These are phyloP conservation scores for Leptodontidium sp. DNA, from an alignment of 2,329 filamentous ascomycete species.

Conservation along the genomic window DNA sequence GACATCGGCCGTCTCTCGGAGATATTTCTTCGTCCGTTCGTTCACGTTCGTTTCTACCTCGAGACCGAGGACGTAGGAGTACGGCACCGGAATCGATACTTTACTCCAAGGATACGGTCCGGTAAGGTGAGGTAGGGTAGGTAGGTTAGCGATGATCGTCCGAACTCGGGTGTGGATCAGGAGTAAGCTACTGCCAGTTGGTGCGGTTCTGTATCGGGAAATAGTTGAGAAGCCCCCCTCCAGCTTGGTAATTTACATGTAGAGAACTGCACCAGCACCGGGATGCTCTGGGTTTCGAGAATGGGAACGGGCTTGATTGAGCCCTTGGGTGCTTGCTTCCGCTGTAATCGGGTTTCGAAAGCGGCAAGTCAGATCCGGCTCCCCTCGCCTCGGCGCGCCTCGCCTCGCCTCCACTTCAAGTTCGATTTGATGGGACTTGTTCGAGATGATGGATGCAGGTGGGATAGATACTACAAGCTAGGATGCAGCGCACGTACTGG, in stretches of 20 bases:
- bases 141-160: not conserved
- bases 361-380: conserved; percentile 4
- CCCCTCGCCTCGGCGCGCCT: not conserved
- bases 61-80: too few species aligned
- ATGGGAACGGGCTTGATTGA: not conserved
- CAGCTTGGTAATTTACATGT: not conserved
- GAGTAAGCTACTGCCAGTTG: not conserved
- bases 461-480: not conserved
- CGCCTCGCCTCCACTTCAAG: not conserved
- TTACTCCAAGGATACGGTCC: not conserved
- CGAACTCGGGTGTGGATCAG: not conserved
- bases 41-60: not conserved
- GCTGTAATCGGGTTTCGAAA: not conserved
- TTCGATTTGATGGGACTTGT: not conserved
- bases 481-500: not conserved
- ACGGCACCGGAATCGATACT: not conserved
- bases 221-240: not conserved
- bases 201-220: not conserved
- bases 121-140: too few species aligned
- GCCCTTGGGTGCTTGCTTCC: not conserved
- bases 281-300: not conserved
- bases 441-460: not conserved
- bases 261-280: too few species aligned
- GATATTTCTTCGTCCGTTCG: not conserved
- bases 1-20: conserved; percentile 12